Evolutionary conservation across 805 yeast genomes (phyloP).

Genomic region (Yarrowia keelungensis): DNA sequence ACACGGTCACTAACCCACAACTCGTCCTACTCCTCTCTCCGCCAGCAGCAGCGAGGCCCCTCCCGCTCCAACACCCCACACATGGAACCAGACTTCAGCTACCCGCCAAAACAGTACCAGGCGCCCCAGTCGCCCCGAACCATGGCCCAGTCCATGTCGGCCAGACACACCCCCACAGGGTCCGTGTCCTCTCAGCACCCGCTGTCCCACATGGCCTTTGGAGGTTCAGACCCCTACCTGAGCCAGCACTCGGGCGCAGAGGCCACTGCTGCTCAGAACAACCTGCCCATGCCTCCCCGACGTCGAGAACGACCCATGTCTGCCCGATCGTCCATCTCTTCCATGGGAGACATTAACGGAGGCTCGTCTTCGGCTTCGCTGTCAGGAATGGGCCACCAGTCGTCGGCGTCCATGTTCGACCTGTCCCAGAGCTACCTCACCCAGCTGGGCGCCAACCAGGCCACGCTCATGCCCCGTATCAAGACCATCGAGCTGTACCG

Average conservation of each 20-base stretch:
- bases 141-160: conserved; percentile 35
- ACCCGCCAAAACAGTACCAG: conserved; percentile 36
- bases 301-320: conserved; percentile 37
- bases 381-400: conserved; percentile 34
- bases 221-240: conserved; percentile 36
- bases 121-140: conserved; percentile 37
- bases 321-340: conserved; percentile 39
- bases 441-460: conserved; percentile 44
- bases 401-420: conserved; percentile 46
- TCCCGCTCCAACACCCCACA: conserved; percentile 28
- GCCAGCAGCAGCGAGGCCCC: conserved; percentile 36
- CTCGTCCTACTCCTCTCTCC: conserved; percentile 36
- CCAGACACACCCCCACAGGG: conserved; percentile 36
- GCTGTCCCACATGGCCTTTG: conserved; percentile 29
- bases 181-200: conserved; percentile 33
- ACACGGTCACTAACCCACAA: conserved; percentile 36
- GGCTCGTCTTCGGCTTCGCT: conserved; percentile 14
- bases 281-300: conserved; percentile 38
- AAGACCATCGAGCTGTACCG: conserved; percentile 88
- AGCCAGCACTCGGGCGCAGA: conserved; percentile 32
- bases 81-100: conserved; percentile 30
- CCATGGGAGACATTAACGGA: conserved; percentile 38
- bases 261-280: conserved; percentile 38
- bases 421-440: conserved; percentile 45
- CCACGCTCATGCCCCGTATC: conserved; percentile 68